Evolutionary conservation across 2,329 filamentous ascomycete genomes (phyloP), one percentile per base, ranked within the genome.

Genomic region (Catunica adiposa): DNA sequence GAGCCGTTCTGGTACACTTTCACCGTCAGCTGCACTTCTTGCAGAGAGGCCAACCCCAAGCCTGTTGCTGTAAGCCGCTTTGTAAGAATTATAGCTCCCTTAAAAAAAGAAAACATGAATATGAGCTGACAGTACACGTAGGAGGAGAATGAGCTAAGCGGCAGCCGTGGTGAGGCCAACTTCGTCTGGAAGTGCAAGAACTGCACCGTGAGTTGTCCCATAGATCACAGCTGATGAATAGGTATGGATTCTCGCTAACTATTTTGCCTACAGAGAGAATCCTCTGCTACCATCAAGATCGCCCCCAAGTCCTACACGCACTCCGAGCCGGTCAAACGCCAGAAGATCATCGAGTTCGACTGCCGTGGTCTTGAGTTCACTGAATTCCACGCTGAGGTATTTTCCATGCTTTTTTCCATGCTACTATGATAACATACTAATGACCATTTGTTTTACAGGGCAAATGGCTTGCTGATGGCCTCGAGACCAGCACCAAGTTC

Each of bases 171-270:
- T 61, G 89, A 97, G 69, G 92, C 92, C 59, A 97, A 97, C 69
- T 98, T 98, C 69, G 92, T 98, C n/a, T 98, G 92, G 90, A 89
- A 82, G 68, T 98, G 92, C 77, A 95, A 94, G 70, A 90, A 92
- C 66, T 98, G 92, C 82, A 94, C 92, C 79, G 89, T 92, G 62
- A 29, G 70, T 37, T 40, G 22, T 9, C 14, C 17, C 15, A 15
- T 20, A 46, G 6, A 6, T 11, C 37, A 46, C 26, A 9, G 6
- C 15, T 6, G n/a, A 17, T 7, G 20, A 25, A n/a, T 20, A 29
- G 9, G 38, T 8, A 52, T 17, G 29, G 3, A 11, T 5, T 11
- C n/a, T n/a, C n/a, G 3, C 3, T 51, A n/a, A 44, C 42, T 56
- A 38, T 44, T 29, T 3, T 25, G 11, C n/a, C 8, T 11, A 22